Base-by-base conservation (phyloP, 345 rosid species). In the Eucalyptus camaldulensis region DNA sequence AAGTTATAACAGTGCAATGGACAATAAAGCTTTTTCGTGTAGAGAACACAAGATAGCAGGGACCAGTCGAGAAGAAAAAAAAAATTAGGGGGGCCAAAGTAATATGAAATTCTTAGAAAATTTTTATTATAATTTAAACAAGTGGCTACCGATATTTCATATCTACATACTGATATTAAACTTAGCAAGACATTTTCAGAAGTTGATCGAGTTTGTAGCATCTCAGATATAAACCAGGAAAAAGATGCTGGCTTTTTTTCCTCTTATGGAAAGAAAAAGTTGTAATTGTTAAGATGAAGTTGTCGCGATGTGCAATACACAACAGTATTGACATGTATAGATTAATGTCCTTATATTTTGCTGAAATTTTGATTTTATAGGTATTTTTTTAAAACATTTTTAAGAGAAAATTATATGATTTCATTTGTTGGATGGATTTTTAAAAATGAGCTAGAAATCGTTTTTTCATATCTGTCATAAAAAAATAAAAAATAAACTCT, bases 31-130 rank as follows among this genome's bases (percentile, higher is more conserved):
- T 53, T n/a, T 65, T 7, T 65, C 19, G 76, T n/a, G 76, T n/a
- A 13, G 19, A 65, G 76, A 65, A 65, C 37, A 65, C 14, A 65
- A 65, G 7, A n/a, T 17, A 29, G 69, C 6, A n/a, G 19, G 76
- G 76, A 65, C 76, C 10, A n/a, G 16, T 65, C 6, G 16, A 65
- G 16, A n/a, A n/a, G 72, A 65, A n/a, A 14, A 65, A n/a, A 60
- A 6, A 4, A 4, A 0, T 1, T 53, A 3, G 5, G 5, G 58
- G 58, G 58, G 5, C 58, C 25, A 8, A 53, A 53, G 58, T 53
- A 53, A 53, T 21, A 53, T 53, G 25, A 53, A 53, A 53, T 53
- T 53, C 58, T 53, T 53, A 53, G 58, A 53, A 10, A 21, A 53
- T 53, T 53, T 53, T 53, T 21, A 53, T 53, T 8, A 53, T 53